A percentile compares a stretch with the other conserved stretches of the same genome.
phyloP scores from a whole-genome alignment of 1,139 yeast genomes.

The Geotrichum cucujoidarum region DNA sequence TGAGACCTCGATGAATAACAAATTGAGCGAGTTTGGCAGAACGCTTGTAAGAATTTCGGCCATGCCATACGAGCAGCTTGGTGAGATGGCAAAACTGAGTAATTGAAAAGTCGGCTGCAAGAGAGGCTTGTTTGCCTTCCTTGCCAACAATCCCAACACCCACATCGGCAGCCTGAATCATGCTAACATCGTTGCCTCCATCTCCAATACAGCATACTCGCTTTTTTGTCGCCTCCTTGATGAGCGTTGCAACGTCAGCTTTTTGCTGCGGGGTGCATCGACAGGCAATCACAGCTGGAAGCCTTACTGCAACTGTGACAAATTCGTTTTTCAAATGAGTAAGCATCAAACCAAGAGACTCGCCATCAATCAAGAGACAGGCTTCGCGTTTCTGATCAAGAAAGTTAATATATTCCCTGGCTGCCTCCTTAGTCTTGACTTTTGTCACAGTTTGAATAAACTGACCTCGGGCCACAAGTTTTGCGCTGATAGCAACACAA shows the following conservation, averaged over 20 bases:
- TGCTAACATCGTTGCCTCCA: constrained; percentile 98
- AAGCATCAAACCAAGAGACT: constrained; percentile 69
- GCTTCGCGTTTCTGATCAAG: constrained; percentile 61
- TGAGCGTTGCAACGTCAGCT: constrained; percentile 85
- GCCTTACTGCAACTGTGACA: constrained; percentile 63
- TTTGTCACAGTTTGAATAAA: constrained; percentile 82
- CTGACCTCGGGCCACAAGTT: constrained; percentile 88
- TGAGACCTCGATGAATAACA: constrained; percentile 90
- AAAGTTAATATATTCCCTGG: constrained; percentile 69
- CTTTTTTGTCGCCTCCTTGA: constrained; percentile 73
- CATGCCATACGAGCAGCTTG: constrained; percentile 91
- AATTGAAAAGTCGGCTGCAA: constrained; percentile 94
- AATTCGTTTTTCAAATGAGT: constrained; percentile 62
- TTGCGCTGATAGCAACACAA: constrained; percentile 92
- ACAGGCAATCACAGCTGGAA: constrained; percentile 95
- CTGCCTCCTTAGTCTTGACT: constrained; percentile 40
- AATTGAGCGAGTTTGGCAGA: constrained; percentile 94
- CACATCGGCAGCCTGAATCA: constrained; percentile 98
- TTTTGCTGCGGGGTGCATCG: constrained; percentile 98
- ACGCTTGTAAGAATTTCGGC: constrained; percentile 91
- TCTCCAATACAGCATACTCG: constrained; percentile 98
- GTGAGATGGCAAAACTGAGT: constrained; percentile 88
- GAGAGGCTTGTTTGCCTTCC: constrained; percentile 95
- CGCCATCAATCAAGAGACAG: constrained; percentile 90
- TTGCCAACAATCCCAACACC: constrained; percentile 99